phyloP scores from a whole-genome alignment of 2,329 filamentous ascomycete genomes.

The Cercospora janseana region DNA sequence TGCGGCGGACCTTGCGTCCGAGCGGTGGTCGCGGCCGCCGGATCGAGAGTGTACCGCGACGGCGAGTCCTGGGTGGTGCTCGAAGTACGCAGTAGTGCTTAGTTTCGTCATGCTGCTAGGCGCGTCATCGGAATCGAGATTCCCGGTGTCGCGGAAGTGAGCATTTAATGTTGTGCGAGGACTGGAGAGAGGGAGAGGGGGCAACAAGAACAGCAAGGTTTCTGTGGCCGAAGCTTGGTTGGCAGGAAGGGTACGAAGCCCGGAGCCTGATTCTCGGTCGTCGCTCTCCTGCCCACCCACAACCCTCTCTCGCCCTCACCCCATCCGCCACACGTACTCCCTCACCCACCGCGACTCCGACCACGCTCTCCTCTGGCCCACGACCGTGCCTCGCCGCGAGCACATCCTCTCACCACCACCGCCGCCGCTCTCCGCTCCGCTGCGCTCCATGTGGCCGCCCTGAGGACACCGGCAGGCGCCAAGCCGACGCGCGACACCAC shows the following conservation, averaged over 20 bases:
- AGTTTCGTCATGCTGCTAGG: no score
- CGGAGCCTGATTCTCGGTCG: not conserved
- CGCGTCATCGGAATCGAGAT: no score
- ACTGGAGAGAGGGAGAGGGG: not conserved
- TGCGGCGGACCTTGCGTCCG: no score
- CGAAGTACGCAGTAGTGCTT: no score
- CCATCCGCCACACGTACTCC: not conserved
- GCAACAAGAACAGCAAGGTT: conserved; percentile 4
- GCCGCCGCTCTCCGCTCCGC: not conserved
- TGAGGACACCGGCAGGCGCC: conserved; percentile 23
- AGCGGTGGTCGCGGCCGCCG: no score
- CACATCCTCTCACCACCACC: not conserved
- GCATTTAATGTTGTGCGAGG: not conserved
- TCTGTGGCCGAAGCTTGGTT: conserved; percentile 3
- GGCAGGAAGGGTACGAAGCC: no score
- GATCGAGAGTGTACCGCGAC: no score
- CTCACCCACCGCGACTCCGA: not conserved
- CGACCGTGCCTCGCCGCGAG: not conserved
- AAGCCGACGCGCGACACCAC: conserved; percentile 16
- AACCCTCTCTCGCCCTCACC: not conserved
- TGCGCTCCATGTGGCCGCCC: conserved; percentile 23
- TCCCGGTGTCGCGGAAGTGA: no score
- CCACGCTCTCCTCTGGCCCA: not conserved
- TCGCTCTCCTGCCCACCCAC: not conserved
- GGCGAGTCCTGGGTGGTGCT: not conserved